A percentile compares a stretch with the other conserved stretches of the same genome.
Conservation (phyloP, 2,329 filamentous ascomycete species). For the Colletotrichum chlorophyti region DNA sequence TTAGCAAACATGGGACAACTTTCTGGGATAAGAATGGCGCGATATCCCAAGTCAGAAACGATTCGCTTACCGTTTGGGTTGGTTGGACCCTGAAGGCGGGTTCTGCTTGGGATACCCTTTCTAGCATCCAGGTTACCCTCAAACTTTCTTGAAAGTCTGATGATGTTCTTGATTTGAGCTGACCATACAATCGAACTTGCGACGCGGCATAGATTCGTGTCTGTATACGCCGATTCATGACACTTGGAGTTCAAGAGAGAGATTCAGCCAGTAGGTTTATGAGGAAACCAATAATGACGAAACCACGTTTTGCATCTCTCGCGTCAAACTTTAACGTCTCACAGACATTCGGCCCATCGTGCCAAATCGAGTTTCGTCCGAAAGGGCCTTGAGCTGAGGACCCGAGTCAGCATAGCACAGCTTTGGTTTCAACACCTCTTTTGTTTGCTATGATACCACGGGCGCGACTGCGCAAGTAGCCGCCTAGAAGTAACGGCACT, state of each 20-base stretch:
- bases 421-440: slow-evolving; percentile 20
- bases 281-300: slow-evolving; percentile 22
- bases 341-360: not conserved
- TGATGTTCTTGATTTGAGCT: not conserved
- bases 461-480: not conserved
- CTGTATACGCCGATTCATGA: slow-evolving; percentile 1
- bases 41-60: slow-evolving; percentile 77
- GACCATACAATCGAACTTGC: not conserved
- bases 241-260: slow-evolving; percentile 21
- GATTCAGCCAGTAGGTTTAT: slow-evolving; percentile 25
- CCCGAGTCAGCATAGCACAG: slow-evolving; percentile 13
- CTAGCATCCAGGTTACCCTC: slow-evolving; percentile 6
- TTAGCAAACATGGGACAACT: too few species aligned
- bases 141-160: not conserved
- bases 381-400: not conserved
- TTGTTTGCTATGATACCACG: slow-evolving; percentile 17
- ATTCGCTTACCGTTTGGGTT: slow-evolving; percentile 84
- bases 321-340: slow-evolving; percentile 8
- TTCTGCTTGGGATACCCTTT: slow-evolving; percentile 6
- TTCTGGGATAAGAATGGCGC: slow-evolving; percentile 80
- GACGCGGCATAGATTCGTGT: slow-evolving; percentile 6
- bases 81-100: slow-evolving; percentile 36
- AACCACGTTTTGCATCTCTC: slow-evolving; percentile 20
- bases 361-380: not conserved
- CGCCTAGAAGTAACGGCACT: slow-evolving; percentile 8